A percentile compares a stretch with the other conserved stretches of the same genome.
These are phyloP conservation scores for Phytophthora boehmeriae DNA, from an alignment of 352 stramenopile species.

Conservation along the genomic window DNA sequence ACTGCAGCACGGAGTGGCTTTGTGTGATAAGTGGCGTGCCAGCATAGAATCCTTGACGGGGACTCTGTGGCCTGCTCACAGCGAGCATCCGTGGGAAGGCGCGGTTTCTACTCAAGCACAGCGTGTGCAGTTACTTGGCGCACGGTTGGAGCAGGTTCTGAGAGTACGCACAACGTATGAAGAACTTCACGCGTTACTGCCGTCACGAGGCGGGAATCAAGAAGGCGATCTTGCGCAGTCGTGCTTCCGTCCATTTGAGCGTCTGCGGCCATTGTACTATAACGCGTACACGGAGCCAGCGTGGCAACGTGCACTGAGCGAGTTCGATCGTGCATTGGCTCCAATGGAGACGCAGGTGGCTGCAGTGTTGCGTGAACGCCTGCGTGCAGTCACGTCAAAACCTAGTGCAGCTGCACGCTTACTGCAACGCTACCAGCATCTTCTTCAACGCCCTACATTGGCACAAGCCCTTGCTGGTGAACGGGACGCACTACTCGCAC, in stretches of 20 bases:
- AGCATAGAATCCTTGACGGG: constrained; percentile 79
- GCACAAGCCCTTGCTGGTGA: constrained; percentile 78
- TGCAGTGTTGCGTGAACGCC: constrained; percentile 77
- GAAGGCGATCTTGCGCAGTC: constrained; percentile 44
- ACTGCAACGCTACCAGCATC: constrained; percentile 85
- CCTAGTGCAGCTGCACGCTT: constrained; percentile 75
- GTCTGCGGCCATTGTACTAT: constrained; percentile 82
- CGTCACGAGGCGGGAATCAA: constrained; percentile 34
- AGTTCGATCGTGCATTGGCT: constrained; percentile 82
- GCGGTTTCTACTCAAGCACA: constrained; percentile 25
- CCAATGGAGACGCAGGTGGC: constrained; percentile 88
- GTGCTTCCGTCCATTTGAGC: constrained; percentile 78
- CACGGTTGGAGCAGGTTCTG: constrained; percentile 83
- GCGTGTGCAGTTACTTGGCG: constrained; percentile 50
- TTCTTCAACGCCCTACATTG: constrained; percentile 84
- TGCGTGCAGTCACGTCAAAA: constrained; percentile 62
- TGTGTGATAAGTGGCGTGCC: constrained; percentile 88
- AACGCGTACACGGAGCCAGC: constrained; percentile 90
- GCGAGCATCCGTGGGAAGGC: constrained; percentile 81
- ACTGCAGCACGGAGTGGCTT: constrained; percentile 58
- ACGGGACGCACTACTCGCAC: constrained; percentile 86
- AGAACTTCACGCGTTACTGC: constrained; percentile 80
- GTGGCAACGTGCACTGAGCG: constrained; percentile 74
- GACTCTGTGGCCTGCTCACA: constrained; percentile 78
- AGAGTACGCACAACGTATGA: constrained; percentile 88